Evolutionary conservation across 1,284 basidiomycete genomes (phyloP), one percentile per base, ranked within the genome.

Genomic region (Trametes sp.): DNA sequence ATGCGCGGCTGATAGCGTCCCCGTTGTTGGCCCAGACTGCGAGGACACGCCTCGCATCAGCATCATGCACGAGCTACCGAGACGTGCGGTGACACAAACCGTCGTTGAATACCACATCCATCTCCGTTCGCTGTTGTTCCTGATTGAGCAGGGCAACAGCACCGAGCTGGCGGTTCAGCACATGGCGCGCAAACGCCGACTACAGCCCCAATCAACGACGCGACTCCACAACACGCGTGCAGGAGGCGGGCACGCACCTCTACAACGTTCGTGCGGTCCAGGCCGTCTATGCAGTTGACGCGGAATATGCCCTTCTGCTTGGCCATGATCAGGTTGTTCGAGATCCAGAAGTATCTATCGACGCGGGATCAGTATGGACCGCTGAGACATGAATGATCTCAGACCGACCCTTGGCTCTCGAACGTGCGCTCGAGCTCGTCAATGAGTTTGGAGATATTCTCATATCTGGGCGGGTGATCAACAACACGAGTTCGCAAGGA

Each of bases 1-100:
- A 98, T 61, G 89, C 88, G 63, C 89, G 83, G 72, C 91, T 94
- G 63, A 96, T 93, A 2, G 92, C 89, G 73, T 96, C 94, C 1
- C 94, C 95, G 66, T 97, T 97, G 73, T 97, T 96, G 2, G 97
- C 97, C 97, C 96, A 98, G 24, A 95, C 90, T 93, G 74, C 36
- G 65, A 96, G 86, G 65, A 86, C 81, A 71, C 89, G 91, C 60
- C 94, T 91, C 1, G 90, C 87, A 72, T 95, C 93, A 2, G 92
- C 93, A 66, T 95, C 95, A 73, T 96, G 95, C 96, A 65, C 61
- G 62, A 24, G 29, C 38, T 28, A 57, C 36, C 62, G 5, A n/a
- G 16, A 51, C 38, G 24, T 26, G 13, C n/a, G 33, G 9, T 53
- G 23, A 16, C n/a, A 65, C 71, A 23, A 63, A 94, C 93, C 86